A percentile compares a stretch with the other conserved stretches of the same genome.
Evolutionary conservation across 192 early-diverging fungal species (phyloP).

Genomic region (Chytriomyces sp.): DNA sequence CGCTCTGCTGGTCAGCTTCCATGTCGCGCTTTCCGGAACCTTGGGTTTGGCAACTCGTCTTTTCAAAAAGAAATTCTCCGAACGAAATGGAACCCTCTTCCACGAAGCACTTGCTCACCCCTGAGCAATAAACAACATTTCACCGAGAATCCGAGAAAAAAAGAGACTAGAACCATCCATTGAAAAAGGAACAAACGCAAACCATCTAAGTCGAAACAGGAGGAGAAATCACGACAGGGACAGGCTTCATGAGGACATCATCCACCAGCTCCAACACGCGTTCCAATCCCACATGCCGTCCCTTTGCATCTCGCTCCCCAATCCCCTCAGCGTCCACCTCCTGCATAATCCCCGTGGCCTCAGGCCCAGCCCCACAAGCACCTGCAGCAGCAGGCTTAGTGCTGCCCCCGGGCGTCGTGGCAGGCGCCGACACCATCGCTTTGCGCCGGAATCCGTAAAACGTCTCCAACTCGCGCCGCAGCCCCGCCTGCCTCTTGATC

Average conservation of each 20-base stretch:
- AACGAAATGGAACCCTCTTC: too few relatives aligned
- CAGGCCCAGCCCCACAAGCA: neutral
- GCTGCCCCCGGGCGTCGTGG: slow-evolving; percentile 16
- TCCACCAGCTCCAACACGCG: slow-evolving; percentile 47
- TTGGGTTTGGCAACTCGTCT: too few relatives aligned
- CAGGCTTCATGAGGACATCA: slow-evolving; percentile 40
- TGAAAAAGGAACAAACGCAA: too few relatives aligned
- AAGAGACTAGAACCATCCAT: too few relatives aligned
- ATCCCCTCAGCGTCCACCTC: slow-evolving; percentile 49
- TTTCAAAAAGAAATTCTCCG: too few relatives aligned
- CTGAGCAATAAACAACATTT: too few relatives aligned
- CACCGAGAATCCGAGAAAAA: too few relatives aligned
- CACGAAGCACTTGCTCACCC: too few relatives aligned
- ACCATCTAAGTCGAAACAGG: too few relatives aligned
- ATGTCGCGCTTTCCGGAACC: too few relatives aligned
- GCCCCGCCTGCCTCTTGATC: slow-evolving; percentile 13
- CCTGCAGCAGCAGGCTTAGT: neutral
- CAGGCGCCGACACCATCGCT: neutral
- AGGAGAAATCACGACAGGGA: slow-evolving; percentile 30
- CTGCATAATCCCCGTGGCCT: slow-evolving; percentile 43
- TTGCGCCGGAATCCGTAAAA: slow-evolving; percentile 30
- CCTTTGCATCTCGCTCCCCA: slow-evolving; percentile 34
- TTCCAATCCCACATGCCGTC: slow-evolving; percentile 23
- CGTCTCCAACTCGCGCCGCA: slow-evolving; percentile 32
- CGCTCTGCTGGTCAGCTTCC: neutral